Base-by-base conservation (phyloP, 164 flowering plant species). In the Euptelea pleiosperma region DNA sequence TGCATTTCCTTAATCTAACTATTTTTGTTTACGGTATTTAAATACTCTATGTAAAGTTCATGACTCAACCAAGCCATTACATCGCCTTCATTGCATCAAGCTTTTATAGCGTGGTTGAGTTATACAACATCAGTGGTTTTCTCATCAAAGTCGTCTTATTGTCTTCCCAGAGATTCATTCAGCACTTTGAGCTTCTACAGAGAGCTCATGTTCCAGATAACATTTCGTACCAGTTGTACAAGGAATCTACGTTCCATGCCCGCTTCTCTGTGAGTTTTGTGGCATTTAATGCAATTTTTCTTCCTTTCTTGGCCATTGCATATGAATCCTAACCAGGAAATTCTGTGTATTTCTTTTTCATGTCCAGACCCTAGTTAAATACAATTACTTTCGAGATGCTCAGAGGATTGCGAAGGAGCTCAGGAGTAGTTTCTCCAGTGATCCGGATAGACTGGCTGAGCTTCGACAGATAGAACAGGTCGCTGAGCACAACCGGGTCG, bases 161-260 rank as follows among this genome's bases (percentile, higher is more conserved):
- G 28, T 41, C 36, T 69, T 24, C 24, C 31, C 85, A 91, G 99
- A 83, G 79, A 75, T 94, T 94, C 64, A 57, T 73, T 54, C 99
- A 94, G 70, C 97, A 89, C 73, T 94, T 94, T 73, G 97, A 91
- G 70, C 95, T 86, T 53, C 80, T 94, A 46, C 95, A 78, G 44
- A 91, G 80, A 66, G 95, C 95, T 44, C 79, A 78, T 59, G 68
- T 94, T 58, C 99, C 99, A 14, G 91, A 85, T 54, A 77, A 79
- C 21, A 52, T 76, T 33, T 73, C 96, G 8, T 94, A 79, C 69
- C 52, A 44, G 14, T 68, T 87, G 26, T 94, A 79, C 66, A 75
- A 67, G 36, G 89, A 86, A 64, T 81, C 83, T 12, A 88, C 91
- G 15, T 16, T 63, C 22, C 46, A 77, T 46, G 81, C 84, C 52